Percentiles rank a stretch among this genome's conserved stretches.
phyloP scores from a whole-genome alignment of 2,329 filamentous ascomycete genomes.

The Cryphonectria naterciae region DNA sequence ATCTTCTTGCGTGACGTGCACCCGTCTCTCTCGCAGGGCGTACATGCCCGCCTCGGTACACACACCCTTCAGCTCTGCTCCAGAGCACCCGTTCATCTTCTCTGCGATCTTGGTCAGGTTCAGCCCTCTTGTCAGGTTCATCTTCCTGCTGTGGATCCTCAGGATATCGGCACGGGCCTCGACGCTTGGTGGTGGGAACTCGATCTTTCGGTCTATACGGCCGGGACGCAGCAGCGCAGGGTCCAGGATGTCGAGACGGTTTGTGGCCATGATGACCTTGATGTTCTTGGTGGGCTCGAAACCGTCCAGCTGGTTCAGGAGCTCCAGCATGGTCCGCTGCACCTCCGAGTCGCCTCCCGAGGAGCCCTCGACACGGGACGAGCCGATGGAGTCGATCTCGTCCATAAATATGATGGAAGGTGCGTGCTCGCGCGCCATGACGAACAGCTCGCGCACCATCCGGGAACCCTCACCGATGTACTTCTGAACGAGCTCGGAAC shows the following conservation, averaged over 20 bases:
- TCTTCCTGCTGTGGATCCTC: constrained; percentile 94
- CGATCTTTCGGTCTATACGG: constrained; percentile 97
- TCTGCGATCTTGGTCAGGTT: constrained; percentile 98
- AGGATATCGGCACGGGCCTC: constrained; percentile 97
- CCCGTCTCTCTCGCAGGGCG: constrained; percentile 88
- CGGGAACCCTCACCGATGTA: constrained; percentile 98
- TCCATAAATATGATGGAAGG: constrained; percentile 99
- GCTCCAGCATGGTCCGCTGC: constrained; percentile 96
- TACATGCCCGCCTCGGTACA: constrained; percentile 99
- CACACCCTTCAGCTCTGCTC: constrained; percentile 96
- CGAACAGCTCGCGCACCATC: constrained; percentile 98
- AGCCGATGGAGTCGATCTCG: constrained; percentile 98
- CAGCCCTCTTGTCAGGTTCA: constrained; percentile 98
- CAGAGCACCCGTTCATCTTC: constrained; percentile 99
- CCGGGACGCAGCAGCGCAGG: constrained; percentile 93
- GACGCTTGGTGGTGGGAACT: constrained; percentile 95
- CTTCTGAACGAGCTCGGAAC: constrained; percentile 96
- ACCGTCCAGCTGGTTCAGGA: constrained; percentile 96
- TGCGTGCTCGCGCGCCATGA: constrained; percentile 98
- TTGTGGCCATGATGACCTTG: constrained; percentile 99
- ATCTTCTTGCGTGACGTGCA: constrained; percentile 98
- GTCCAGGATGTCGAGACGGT: constrained; percentile 95
- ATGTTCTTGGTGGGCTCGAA: constrained; percentile 99
- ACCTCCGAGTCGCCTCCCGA: constrained; percentile 97
- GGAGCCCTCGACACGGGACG: constrained; percentile 92